Base-by-base conservation (phyloP, 352 stramenopile genomes). In the Phytophthora sansomeana region DNA sequence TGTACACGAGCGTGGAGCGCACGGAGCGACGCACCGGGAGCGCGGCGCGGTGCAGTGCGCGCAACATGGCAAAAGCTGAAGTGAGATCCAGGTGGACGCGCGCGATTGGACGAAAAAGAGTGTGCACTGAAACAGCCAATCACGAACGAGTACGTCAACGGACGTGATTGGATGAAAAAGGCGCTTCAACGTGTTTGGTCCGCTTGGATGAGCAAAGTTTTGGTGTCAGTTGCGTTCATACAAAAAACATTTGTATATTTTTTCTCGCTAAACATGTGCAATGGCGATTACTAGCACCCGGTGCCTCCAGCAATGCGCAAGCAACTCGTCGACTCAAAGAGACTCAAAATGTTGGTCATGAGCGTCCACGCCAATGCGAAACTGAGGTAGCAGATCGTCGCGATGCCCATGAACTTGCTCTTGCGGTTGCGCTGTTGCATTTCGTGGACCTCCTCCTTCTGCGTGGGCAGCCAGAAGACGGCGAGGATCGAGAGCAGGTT, bases 331-430 rank as follows among this genome's bases (percentile, higher is more conserved):
- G 66, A 74, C 13, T 75, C 61, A 26, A 62, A 83, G 14, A 87
- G 44, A 33, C 69, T 79, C 10, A 89, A 44, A 32, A 87, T 53
- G 56, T 87, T 87, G 35, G 72, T 84, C 70, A 78, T 84, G 41
- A 87, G 29, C 17, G 75, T 79, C 75, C 75, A 87, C 14, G 41
- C 28, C 28, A 87, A 55, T 16, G 51, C 43, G 70, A 86, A 81
- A 13, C 30, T 47, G 5, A 82, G 46, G 29, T 77, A 71, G 11
- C 38, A 13, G 28, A 77, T 38, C 6, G 72, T 80, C 10, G 68
- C 11, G 0, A 44, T 60, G 36, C 73, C 77, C 47, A 58, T 43
- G 13, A 62, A 30, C 46, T 74, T 71, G 60, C 62, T 88, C 49
- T 58, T 74, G 54, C 59, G 39, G 54, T 76, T 76, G 5, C 50